A percentile compares a stretch with the other conserved stretches of the same genome.
Conservation (phyloP, 495 filamentous ascomycete species). For the Bryoglossum gracile region DNA sequence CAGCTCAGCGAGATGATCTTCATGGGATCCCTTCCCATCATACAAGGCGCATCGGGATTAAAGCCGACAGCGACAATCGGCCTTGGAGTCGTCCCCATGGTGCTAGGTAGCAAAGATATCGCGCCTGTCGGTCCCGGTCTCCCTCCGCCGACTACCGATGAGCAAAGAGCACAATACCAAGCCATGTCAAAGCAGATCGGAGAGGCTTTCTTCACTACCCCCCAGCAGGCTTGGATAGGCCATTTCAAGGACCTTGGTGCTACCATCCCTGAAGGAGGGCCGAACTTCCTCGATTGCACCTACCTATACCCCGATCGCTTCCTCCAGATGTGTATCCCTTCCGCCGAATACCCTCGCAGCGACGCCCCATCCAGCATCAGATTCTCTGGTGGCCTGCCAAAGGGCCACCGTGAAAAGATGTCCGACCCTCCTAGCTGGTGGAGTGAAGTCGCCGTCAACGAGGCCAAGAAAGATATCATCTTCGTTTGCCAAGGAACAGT, state of each 20-base stretch:
- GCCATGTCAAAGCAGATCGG: not conserved
- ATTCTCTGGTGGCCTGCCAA: slow-evolving; percentile 29
- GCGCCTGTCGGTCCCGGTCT: not conserved
- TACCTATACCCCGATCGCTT: slow-evolving; percentile 13
- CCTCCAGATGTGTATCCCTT: slow-evolving; percentile 31
- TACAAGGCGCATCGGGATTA: not conserved
- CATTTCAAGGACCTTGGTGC: not conserved
- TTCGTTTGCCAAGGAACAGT: slow-evolving; percentile 27
- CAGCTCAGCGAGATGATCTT: not conserved
- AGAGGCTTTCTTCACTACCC: not conserved
- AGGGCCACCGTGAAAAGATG: not conserved
- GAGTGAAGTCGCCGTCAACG: slow-evolving; percentile 17
- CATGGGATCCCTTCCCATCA: not conserved
- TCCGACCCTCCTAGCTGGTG: slow-evolving; percentile 26
- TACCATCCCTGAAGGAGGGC: not conserved
- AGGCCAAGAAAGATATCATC: slow-evolving; percentile 23
- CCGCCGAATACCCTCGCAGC: slow-evolving; percentile 29
- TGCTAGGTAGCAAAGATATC: not conserved
- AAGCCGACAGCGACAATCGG: not conserved
- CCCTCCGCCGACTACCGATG: not conserved
- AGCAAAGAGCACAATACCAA: not conserved
- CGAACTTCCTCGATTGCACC: not conserved
- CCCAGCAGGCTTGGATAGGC: not conserved
- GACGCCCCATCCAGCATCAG: slow-evolving; percentile 28
- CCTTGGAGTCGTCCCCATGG: not conserved